Conservation (phyloP, 345 rosid species). For the Pistacia vera region DNA sequence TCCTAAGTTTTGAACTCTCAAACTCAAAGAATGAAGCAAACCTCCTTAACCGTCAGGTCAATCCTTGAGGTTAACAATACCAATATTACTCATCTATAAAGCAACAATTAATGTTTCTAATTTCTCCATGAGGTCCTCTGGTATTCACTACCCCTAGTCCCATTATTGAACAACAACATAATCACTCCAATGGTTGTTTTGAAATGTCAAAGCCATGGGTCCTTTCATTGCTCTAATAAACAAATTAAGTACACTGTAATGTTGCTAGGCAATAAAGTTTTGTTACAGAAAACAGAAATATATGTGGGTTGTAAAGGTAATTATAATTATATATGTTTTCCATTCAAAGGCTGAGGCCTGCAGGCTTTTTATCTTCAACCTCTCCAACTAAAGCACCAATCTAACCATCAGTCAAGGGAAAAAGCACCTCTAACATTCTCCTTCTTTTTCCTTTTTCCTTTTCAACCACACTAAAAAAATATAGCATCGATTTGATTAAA, state of each 20-base stretch:
- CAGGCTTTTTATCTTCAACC: conserved; percentile 3
- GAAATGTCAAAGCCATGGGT: background rate
- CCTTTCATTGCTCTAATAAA: background rate
- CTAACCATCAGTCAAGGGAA: background rate
- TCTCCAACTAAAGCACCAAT: conserved; percentile 1
- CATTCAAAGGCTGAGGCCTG: background rate
- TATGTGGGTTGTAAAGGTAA: too few relatives aligned
- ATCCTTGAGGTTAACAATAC: too few relatives aligned
- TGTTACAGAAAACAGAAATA: background rate
- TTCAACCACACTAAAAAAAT: background rate
- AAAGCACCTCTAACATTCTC: background rate
- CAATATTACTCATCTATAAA: too few relatives aligned
- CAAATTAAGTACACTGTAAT: background rate
- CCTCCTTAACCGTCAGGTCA: too few relatives aligned
- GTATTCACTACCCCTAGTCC: too few relatives aligned
- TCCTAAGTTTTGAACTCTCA: too few relatives aligned
- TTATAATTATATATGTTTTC: background rate
- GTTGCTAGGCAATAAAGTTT: background rate
- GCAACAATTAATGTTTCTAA: too few relatives aligned
- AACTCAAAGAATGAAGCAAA: too few relatives aligned
- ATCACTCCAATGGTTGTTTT: too few relatives aligned
- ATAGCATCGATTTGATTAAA: background rate
- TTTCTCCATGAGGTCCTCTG: too few relatives aligned
- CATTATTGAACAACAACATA: too few relatives aligned
- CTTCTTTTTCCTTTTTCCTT: background rate